These are phyloP conservation scores for Amesomyces nigricolor DNA, from an alignment of 2,329 filamentous ascomycete species.

Conservation along the genomic window DNA sequence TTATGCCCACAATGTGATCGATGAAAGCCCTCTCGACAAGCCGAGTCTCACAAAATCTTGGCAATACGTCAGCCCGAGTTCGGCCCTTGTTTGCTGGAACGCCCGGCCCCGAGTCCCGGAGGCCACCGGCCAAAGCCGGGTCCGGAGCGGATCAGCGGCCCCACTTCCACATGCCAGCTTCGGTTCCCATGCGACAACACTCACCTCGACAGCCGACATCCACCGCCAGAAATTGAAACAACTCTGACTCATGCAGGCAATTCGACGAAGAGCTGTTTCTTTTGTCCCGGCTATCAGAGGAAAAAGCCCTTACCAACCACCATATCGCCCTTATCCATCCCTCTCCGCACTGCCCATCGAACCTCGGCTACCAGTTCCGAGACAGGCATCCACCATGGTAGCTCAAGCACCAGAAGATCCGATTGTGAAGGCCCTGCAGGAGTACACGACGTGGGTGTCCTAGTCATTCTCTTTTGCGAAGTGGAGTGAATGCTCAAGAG, in stretches of 20 bases:
- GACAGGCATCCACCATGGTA: slow-evolving; percentile 13
- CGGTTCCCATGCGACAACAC: too few relatives aligned
- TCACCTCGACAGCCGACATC: background rate
- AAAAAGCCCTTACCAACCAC: background rate
- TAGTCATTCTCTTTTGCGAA: background rate
- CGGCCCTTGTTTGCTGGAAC: too few relatives aligned
- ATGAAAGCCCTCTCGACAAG: too few relatives aligned
- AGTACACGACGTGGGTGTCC: slow-evolving; percentile 33
- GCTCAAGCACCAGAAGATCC: slow-evolving; percentile 26
- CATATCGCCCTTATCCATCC: background rate
- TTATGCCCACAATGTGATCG: too few relatives aligned
- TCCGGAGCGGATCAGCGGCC: slow-evolving; percentile 4
- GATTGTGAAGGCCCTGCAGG: slow-evolving; percentile 31
- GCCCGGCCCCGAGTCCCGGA: background rate
- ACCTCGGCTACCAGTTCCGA: slow-evolving; percentile 9
- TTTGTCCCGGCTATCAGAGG: background rate
- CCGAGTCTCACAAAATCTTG: too few relatives aligned
- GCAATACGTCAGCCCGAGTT: too few relatives aligned
- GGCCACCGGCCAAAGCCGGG: background rate
- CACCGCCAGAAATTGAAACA: background rate
- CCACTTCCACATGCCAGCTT: slow-evolving; percentile 7
- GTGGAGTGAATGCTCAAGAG: background rate
- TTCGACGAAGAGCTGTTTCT: background rate
- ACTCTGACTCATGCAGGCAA: background rate
- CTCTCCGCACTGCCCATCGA: background rate